Base-by-base conservation (phyloP, 768 basidiomycete genomes). In the Lentinula boryana region DNA sequence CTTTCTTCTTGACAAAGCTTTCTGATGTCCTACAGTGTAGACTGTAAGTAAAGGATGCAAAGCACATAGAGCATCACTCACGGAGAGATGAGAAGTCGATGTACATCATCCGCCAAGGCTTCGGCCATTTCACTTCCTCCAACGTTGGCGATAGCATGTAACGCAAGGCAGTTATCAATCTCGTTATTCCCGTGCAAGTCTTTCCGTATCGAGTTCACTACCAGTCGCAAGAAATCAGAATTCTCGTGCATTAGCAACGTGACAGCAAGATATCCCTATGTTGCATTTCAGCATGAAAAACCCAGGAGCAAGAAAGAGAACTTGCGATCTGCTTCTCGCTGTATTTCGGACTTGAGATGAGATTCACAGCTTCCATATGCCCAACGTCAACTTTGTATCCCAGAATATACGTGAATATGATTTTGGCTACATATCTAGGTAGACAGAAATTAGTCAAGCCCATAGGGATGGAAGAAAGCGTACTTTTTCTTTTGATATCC, bases 81-180 rank as follows among this genome's bases (percentile, higher is more conserved):
- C 96, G 93, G 93, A 63, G 93, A 96, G 65, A 99, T 98, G 56
- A 99, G 78, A 21, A 97, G 76, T 52, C 95, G 84, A 74, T 98
- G 96, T 1, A 99, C 97, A 67, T 96, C 95, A 67, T 93, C 92
- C 9, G 84, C 87, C 48, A 99, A 79, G 6, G 95, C 89, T 70
- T 99, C 97, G 7, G 97, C 96, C 94, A 99, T 99, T 74, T 98
- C 97, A 67, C 89, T 91, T 44, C 95, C 92, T 50, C 97, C 97
- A 23, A 99, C 92, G 66, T 98, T 99, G 9, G 97, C 97, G 65
- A 99, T 98, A 15, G 97, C 97, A 68, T 99, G 97, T 59, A 99
- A 75, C 2, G 97, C 97, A 60, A 99, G 81, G 68, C 97, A 98
- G 68, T 98, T 98, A 74, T 91, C 91, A 64, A 97, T 82, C 71